Base-by-base conservation (phyloP, 1,139 yeast species). In the Sugiyamaella novakii region DNA sequence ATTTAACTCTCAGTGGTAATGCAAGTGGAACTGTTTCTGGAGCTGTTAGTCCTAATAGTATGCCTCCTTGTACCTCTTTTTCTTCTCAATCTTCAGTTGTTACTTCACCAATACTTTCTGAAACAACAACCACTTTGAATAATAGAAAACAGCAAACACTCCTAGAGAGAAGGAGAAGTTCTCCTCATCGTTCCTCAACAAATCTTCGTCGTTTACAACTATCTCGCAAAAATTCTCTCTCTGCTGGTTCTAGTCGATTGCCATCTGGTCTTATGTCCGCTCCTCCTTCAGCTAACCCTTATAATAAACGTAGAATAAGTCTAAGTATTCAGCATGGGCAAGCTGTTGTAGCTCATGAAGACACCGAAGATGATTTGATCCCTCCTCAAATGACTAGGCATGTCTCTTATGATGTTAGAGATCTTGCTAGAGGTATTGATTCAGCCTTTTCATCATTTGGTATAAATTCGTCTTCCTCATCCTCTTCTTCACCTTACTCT, bases 121-220 rank as follows among this genome's bases (percentile, higher is more conserved):
- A 24, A 5, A 35, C 45, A n/a, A 10, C 52, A 8, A 19, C 28
- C 15, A 33, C 39, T 12, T 18, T 24, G 15, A 15, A 31, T 18
- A 50, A 27, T 19, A 43, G 51, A 21, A 47, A 33, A 22, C 40
- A 49, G 17, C 46, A 41, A 28, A 47, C 51, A 7, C 27, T 50
- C n/a, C 36, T 48, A 15, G 48, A 49, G 15, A 37, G 53, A 14
- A 35, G 52, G 27, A 41, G 41, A 28, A 35, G 42, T 12, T 43
- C 47, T 3, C 41, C 47, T 27, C 46, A 40, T 31, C 31, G 39
- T 7, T 45, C 51, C 17, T 22, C 44, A 29, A 34, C 56, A 42
- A 33, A 43, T 43, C 42, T 39, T 41, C 30, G 37, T 46, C 27
- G 42, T 43, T 19, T 38, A 45, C 36, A 29, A 12, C 15, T 43